Percentiles rank a stretch among this genome's conserved stretches.
These are phyloP conservation scores for Cucumis hystrix DNA, from an alignment of 306 rosid genomes.

Conservation along the genomic window DNA sequence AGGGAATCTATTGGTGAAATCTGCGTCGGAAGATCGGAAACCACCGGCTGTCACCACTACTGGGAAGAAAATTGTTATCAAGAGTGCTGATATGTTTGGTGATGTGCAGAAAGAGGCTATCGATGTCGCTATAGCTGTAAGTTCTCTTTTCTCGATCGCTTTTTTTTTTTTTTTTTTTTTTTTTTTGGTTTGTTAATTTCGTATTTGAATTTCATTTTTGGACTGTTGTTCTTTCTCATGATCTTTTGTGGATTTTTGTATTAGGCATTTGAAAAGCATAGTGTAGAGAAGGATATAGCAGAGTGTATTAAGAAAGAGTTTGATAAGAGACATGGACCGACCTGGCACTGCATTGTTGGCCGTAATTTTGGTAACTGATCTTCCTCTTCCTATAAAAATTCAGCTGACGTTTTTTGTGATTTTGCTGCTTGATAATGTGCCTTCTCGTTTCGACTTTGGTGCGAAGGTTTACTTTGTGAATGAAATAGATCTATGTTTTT, in stretches of 20 bases:
- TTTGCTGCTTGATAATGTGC: background rate
- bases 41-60: conserved; percentile 29
- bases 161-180: background rate
- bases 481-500: background rate
- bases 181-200: background rate
- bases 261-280: conserved; percentile 80
- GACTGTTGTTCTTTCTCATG: background rate
- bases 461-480: background rate
- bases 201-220: background rate
- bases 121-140: conserved; percentile 77
- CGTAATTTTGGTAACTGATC: conserved; percentile 67
- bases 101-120: conserved; percentile 88
- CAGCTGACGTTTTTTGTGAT: background rate
- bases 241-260: background rate
- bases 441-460: background rate
- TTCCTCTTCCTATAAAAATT: background rate
- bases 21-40: conserved; percentile 57
- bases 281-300: conserved; percentile 87
- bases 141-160: conserved; percentile 1
- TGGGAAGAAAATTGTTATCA: conserved; percentile 60
- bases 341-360: conserved; percentile 98
- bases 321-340: conserved; percentile 77
- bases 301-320: conserved; percentile 89
- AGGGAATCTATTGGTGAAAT: conserved; percentile 32
- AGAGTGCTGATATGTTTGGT: conserved; percentile 82